Base-by-base conservation (phyloP, 225 moss, liverwort and hornwort genomes). In the Bryum argenteum region DNA sequence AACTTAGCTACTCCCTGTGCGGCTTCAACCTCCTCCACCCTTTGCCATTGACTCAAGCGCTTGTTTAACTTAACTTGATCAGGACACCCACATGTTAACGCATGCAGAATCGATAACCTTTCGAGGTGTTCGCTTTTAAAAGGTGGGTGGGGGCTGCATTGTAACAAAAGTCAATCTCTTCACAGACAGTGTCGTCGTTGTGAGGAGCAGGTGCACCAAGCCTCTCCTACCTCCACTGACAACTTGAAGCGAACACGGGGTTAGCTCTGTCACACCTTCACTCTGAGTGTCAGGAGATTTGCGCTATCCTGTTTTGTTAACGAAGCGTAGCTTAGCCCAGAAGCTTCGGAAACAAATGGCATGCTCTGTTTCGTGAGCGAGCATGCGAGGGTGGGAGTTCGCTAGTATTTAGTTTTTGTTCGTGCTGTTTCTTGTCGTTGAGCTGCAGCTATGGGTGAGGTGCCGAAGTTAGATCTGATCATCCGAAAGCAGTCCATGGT, bases 401-500 rank as follows among this genome's bases (percentile, higher is more conserved):
- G 8, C 5, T 26, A 39, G 42, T 42, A n/a, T 23, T 61, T 14
- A 18, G 7, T 50, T 14, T 19, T 4, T 11, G 14, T 53, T 2
- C 42, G 2, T 33, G 42, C 20, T 1, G 53, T 53, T 7, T 6
- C 63, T 63, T 57, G 48, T 50, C 68, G 63, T 62, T 50, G 69
- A 51, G 16, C 17, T 48, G 48, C 48, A 48, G 48, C 17, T 17
- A 48, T 48, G 48, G 48, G 48, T 48, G 47, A 16, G 7, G 47
- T 15, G 16, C 15, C 47, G 48, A 8, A 8, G 48, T 48, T 48
- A 16, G 48, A 48, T 15, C 61, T 97, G 45, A 74, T 66, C 8
- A 75, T 84, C 17, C 79, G 86, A 28, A 87, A 71, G 54, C 80
- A 90, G 15, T 83, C 97, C 11, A 91, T 97, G 89, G 94, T 97